Conservation (phyloP, 2,329 filamentous ascomycete species). For the Shiraia sp. region DNA sequence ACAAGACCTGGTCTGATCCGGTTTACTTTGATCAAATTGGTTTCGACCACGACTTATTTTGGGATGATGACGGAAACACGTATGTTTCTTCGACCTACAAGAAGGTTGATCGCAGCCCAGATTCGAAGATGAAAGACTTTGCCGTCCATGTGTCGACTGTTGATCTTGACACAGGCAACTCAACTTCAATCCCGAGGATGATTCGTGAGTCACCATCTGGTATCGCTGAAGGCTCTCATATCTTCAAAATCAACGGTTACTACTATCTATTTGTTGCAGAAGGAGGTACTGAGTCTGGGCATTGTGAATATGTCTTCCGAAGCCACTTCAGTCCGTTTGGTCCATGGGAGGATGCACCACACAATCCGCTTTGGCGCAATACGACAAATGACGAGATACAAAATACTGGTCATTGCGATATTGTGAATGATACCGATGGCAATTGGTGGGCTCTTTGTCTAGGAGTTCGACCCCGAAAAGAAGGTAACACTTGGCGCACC, state of each 20-base stretch:
- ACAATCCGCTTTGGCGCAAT: conserved; percentile 45
- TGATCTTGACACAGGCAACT: conserved; percentile 34
- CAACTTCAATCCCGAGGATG: conserved; percentile 17
- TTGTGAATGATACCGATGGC: conserved; percentile 26
- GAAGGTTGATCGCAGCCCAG: conserved; percentile 16
- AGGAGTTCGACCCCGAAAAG: conserved; percentile 21
- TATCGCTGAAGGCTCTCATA: conserved; percentile 42
- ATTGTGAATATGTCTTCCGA: conserved; percentile 56
- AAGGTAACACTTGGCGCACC: no score
- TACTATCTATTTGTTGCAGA: conserved; percentile 37
- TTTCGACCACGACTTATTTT: conserved; percentile 48
- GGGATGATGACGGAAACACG: conserved; percentile 58
- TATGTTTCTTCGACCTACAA: conserved; percentile 43
- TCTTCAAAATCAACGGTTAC: conserved; percentile 28
- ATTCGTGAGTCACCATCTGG: conserved; percentile 30
- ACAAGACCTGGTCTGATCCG: conserved; percentile 24
- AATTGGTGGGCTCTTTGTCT: conserved; percentile 44
- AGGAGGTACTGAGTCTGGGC: conserved; percentile 42
- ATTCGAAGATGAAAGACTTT: conserved; percentile 25
- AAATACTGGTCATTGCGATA: conserved; percentile 30
- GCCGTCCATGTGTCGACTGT: conserved; percentile 37
- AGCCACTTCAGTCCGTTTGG: conserved; percentile 48
- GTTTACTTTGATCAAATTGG: conserved; percentile 28
- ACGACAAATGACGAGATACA: conserved; percentile 39
- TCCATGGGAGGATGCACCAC: conserved; percentile 39